Percentiles rank a stretch among this genome's conserved stretches.
phyloP scores from a whole-genome alignment of 169 alveolate genomes.

The Perkinsus olseni region DNA sequence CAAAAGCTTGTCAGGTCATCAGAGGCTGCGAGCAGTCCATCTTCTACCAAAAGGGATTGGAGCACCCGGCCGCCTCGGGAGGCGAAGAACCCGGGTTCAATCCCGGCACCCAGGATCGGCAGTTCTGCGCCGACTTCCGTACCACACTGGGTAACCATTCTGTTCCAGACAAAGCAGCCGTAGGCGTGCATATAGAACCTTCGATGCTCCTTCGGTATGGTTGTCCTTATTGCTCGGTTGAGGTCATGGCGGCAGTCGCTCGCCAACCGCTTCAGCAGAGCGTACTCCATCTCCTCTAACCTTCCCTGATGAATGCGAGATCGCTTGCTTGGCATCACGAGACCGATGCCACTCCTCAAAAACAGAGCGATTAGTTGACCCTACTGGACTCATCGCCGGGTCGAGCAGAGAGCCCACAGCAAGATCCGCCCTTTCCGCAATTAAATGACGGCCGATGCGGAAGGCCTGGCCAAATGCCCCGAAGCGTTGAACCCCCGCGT shows the following conservation, averaged over 20 bases:
- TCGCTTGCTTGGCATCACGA: conserved; percentile 30
- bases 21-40: neutral
- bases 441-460: conserved; percentile 37
- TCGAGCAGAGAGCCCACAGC: conserved; percentile 37
- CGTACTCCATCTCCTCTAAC: conserved; percentile 26
- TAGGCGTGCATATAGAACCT: conserved; percentile 46
- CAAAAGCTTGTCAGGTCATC: neutral
- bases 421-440: conserved; percentile 34
- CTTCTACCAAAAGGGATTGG: neutral
- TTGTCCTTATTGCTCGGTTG: conserved; percentile 25
- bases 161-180: conserved; percentile 46
- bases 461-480: conserved; percentile 37
- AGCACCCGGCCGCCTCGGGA: neutral
- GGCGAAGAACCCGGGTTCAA: neutral
- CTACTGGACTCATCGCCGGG: conserved; percentile 25
- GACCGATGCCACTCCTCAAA: conserved; percentile 25
- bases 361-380: conserved; percentile 8
- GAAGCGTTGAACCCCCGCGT: conserved; percentile 48
- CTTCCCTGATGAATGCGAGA: conserved; percentile 22
- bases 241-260: conserved; percentile 29
- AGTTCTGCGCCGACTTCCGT: neutral
- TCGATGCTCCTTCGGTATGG: conserved; percentile 30
- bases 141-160: conserved; percentile 19
- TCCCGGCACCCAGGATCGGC: neutral
- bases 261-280: conserved; percentile 27